These are phyloP conservation scores for Wickerhamiella allomyrinae DNA, from an alignment of 805 yeast genomes.

Conservation along the genomic window DNA sequence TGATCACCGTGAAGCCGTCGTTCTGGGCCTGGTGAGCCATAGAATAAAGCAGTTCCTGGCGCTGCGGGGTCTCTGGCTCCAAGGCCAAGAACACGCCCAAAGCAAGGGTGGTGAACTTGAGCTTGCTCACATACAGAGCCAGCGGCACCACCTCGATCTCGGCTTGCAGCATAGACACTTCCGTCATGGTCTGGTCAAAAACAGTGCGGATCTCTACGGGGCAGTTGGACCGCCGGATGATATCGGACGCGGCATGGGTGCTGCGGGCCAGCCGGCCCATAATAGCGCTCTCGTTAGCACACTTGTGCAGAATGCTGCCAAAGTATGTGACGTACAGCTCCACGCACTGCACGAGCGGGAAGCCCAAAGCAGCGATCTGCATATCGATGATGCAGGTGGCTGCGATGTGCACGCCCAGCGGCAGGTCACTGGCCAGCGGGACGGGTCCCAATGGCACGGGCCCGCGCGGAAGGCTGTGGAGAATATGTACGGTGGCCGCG, in stretches of 20 bases:
- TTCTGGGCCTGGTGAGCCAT: neutral
- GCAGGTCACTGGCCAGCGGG: neutral
- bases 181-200: neutral
- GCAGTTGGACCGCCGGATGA: neutral
- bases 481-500: constrained; percentile 7
- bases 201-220: neutral
- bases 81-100: neutral
- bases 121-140: neutral
- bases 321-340: neutral
- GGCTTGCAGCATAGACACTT: neutral
- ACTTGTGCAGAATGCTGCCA: neutral
- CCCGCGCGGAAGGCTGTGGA: neutral
- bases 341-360: neutral
- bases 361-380: neutral
- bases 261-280: neutral
- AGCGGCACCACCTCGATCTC: neutral
- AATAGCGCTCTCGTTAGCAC: neutral
- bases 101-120: neutral
- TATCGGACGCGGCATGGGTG: neutral
- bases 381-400: neutral
- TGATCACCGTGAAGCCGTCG: constrained; percentile 4
- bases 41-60: neutral
- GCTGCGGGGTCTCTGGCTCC: neutral
- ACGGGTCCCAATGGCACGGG: neutral
- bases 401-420: neutral